phyloP scores from a whole-genome alignment of 371 early-diverging fungal species.

The Mycotypha africana region DNA sequence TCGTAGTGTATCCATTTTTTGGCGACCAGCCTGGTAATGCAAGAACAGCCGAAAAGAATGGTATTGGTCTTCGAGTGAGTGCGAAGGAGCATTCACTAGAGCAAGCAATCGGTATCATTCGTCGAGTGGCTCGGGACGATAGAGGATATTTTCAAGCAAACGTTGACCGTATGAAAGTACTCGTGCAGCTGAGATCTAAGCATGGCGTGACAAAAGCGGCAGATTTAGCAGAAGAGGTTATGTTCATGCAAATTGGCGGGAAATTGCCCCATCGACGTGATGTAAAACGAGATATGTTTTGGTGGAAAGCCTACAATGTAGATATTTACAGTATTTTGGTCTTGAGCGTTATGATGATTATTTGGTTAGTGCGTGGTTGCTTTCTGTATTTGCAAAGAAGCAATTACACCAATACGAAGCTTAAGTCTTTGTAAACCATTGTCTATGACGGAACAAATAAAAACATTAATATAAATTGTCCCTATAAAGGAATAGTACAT shows the following conservation, averaged over 20 bases:
- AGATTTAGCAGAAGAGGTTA: constrained; percentile 19
- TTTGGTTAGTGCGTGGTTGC: no score
- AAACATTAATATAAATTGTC: no score
- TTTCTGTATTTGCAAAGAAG: no score
- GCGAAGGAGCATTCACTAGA: neutral
- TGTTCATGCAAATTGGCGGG: constrained; percentile 8
- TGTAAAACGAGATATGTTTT: constrained; percentile 10
- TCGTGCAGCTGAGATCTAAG: constrained; percentile 15
- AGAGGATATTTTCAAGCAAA: neutral
- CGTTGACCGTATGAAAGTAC: constrained; percentile 7
- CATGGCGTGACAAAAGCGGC: constrained; percentile 12
- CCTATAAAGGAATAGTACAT: no score
- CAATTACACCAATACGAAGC: no score
- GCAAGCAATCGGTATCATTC: constrained; percentile 1
- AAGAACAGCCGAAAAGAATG: neutral
- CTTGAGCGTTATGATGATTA: no score
- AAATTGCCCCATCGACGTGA: constrained; percentile 15
- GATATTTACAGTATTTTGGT: constrained; percentile 1
- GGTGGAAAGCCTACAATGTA: constrained; percentile 18
- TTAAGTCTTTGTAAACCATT: no score
- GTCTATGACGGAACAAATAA: no score
- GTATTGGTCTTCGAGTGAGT: constrained; percentile 1
- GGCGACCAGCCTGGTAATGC: constrained; percentile 31
- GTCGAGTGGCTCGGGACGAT: neutral
- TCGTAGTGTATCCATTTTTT: constrained; percentile 28